Percentiles rank a stretch among this genome's conserved stretches.
Conservation (phyloP, 768 basidiomycete species). For the Tylopilus sp. region DNA sequence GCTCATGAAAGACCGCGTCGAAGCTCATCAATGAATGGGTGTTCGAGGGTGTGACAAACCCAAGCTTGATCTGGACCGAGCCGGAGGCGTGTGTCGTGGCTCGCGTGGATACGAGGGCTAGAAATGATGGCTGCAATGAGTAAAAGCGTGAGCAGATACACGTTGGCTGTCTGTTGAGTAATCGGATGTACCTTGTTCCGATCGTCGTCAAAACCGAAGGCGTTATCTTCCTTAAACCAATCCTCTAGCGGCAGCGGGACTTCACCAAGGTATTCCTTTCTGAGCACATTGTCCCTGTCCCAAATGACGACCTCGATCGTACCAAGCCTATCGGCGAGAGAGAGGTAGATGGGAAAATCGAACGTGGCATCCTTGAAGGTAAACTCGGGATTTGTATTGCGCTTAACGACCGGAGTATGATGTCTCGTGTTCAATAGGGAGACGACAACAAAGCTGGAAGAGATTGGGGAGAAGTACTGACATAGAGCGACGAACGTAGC, state of each 20-base stretch:
- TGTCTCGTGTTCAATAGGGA: slow-evolving; percentile 55
- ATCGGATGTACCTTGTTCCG: slow-evolving; percentile 59
- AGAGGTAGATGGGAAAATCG: slow-evolving; percentile 82
- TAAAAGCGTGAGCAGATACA: not conserved
- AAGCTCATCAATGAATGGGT: slow-evolving; percentile 45
- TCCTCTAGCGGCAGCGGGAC: slow-evolving; percentile 71
- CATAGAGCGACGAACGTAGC: slow-evolving; percentile 27
- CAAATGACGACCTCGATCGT: slow-evolving; percentile 85
- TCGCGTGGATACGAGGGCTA: slow-evolving; percentile 46
- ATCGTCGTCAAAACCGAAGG: slow-evolving; percentile 54
- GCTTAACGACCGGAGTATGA: slow-evolving; percentile 75
- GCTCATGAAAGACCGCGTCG: slow-evolving; percentile 58
- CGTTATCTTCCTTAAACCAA: slow-evolving; percentile 58
- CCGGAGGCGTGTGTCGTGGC: slow-evolving; percentile 47
- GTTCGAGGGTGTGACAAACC: slow-evolving; percentile 48
- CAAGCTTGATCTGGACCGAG: slow-evolving; percentile 56
- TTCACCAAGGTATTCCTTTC: slow-evolving; percentile 95
- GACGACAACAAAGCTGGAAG: slow-evolving; percentile 63
- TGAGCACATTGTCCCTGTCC: slow-evolving; percentile 83
- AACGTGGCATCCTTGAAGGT: slow-evolving; percentile 74
- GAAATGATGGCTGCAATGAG: slow-evolving; percentile 41
- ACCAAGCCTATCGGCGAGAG: slow-evolving; percentile 67
- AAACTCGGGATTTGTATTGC: slow-evolving; percentile 66
- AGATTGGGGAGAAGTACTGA: not conserved
- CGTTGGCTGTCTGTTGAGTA: not conserved